Evolutionary conservation across 2,329 filamentous ascomycete genomes (phyloP).

Genomic region (Neonectria magnoliae): DNA sequence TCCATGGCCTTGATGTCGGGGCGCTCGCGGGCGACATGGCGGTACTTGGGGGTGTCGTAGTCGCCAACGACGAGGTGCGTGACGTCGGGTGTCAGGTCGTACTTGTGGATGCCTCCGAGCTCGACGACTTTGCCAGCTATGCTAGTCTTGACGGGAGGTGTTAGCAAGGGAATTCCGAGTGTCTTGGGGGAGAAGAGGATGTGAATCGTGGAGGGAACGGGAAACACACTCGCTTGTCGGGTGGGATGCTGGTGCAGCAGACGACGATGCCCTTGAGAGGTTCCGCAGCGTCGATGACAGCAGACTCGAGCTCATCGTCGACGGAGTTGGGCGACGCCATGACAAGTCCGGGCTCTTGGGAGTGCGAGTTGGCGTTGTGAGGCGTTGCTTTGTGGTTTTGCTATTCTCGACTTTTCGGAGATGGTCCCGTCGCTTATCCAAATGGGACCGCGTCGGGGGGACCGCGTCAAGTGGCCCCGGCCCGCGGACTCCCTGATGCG

Average conservation of each 20-base stretch:
- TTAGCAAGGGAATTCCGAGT: constrained; percentile 12
- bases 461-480: constrained; percentile 39
- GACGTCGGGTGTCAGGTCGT: constrained; percentile 94
- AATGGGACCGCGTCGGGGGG: constrained; percentile 34
- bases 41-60: constrained; percentile 92
- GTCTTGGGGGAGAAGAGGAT: constrained; percentile 2
- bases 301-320: constrained; percentile 42
- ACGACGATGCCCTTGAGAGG: constrained; percentile 79
- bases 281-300: constrained; percentile 64
- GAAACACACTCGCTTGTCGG: constrained; percentile 76
- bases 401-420: constrained; percentile 33
- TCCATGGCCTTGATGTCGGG: constrained; percentile 86
- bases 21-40: constrained; percentile 90
- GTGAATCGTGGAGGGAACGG: neutral
- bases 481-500: neutral
- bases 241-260: constrained; percentile 87
- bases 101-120: constrained; percentile 87
- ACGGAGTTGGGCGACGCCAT: constrained; percentile 44
- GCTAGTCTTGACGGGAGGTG: constrained; percentile 53
- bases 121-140: constrained; percentile 74
- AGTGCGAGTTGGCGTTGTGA: constrained; percentile 15
- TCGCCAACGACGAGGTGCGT: constrained; percentile 94
- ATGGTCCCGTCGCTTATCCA: constrained; percentile 13
- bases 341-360: constrained; percentile 30
- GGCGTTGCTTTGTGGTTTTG: constrained; percentile 20